Percentiles rank a stretch among this genome's conserved stretches.
phyloP scores from a whole-genome alignment of 106 monocot species.

The Apostasia shenzhenica region DNA sequence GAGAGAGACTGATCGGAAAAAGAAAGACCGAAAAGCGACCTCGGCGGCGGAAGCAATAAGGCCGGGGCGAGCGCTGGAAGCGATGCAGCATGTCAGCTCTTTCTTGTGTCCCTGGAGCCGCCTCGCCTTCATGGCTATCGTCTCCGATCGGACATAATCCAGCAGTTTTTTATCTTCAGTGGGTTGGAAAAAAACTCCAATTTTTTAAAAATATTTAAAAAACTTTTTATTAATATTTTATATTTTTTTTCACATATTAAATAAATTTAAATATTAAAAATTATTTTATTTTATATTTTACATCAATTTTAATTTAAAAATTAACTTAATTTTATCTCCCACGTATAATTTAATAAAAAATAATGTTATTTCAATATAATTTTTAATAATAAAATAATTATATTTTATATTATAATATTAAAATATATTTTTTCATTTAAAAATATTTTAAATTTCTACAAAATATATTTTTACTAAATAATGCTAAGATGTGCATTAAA shows the following conservation, averaged over 20 bases:
- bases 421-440: no score
- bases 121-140: slow-evolving; percentile 31
- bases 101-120: slow-evolving; percentile 54
- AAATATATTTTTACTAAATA: no score
- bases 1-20: not conserved
- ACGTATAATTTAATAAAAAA: no score
- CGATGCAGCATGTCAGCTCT: slow-evolving; percentile 56
- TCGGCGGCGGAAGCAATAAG: slow-evolving; percentile 59
- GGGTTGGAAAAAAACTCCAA: not conserved
- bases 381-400: no score
- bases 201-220: not conserved
- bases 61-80: slow-evolving; percentile 46
- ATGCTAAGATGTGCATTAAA: no score
- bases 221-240: not conserved
- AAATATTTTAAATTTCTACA: no score
- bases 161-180: not conserved
- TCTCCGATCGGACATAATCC: not conserved
- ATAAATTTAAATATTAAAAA: not conserved
- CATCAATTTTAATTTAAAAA: not conserved
- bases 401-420: not conserved
- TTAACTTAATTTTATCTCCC: not conserved
- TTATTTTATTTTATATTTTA: not conserved
- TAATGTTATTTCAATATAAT: no score
- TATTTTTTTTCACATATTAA: not conserved
- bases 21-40: slow-evolving; percentile 16